A percentile compares a stretch with the other conserved stretches of the same genome.
phyloP scores from a whole-genome alignment of 495 filamentous ascomycete species.

The Aspergillus sclerotiicarbonarius region DNA sequence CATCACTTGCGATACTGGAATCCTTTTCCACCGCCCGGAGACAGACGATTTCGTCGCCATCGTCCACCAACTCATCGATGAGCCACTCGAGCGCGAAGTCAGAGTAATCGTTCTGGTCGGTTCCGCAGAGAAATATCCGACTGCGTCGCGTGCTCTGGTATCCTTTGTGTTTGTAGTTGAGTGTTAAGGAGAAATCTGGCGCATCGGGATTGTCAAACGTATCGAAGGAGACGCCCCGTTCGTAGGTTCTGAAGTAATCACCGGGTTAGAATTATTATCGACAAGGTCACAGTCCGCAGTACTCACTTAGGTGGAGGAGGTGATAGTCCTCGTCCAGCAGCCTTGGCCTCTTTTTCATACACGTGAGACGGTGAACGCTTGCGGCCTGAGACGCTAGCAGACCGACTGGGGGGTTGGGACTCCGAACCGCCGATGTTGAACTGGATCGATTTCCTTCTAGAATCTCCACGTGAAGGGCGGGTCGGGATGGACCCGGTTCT shows the following conservation, averaged over 20 bases:
- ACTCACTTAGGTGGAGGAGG: conserved; percentile 43
- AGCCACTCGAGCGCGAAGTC: conserved; percentile 95
- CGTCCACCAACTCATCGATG: conserved; percentile 90
- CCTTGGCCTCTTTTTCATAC: conserved; percentile 28
- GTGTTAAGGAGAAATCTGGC: conserved; percentile 73
- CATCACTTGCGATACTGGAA: conserved; percentile 65
- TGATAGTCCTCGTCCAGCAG: conserved; percentile 28
- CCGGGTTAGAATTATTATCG: neutral
- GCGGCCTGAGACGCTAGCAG: conserved; percentile 27
- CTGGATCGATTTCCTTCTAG: conserved; percentile 43
- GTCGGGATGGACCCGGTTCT: conserved; percentile 13
- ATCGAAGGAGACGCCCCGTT: conserved; percentile 79
- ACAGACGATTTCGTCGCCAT: conserved; percentile 95
- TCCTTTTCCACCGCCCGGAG: conserved; percentile 87
- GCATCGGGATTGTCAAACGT: conserved; percentile 87
- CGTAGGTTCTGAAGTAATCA: conserved; percentile 39
- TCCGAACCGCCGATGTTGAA: conserved; percentile 37
- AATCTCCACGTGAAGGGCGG: conserved; percentile 17
- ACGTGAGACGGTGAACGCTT: conserved; percentile 27
- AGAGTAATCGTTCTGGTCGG: conserved; percentile 93
- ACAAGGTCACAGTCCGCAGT: neutral
- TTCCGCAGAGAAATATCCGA: conserved; percentile 89
- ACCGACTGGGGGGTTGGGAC: conserved; percentile 31
- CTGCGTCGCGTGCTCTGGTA: conserved; percentile 82
- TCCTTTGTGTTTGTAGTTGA: conserved; percentile 85